Evolutionary conservation across 2,329 filamentous ascomycete genomes (phyloP).

Genomic region (Fusarium metavorans): DNA sequence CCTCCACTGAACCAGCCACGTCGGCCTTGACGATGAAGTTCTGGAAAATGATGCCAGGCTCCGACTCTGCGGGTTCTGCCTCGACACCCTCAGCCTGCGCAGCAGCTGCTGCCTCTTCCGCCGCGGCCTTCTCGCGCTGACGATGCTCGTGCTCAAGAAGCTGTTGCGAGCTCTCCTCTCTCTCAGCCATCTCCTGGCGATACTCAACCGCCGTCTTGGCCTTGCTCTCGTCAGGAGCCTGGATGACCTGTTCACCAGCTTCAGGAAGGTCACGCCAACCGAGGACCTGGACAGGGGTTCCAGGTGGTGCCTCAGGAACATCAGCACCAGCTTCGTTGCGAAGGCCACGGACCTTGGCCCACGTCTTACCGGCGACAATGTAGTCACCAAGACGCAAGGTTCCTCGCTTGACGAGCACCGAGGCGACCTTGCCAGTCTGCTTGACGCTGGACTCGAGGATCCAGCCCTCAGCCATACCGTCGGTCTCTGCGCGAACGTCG

Average conservation of each 20-base stretch:
- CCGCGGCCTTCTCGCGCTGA: constrained; percentile 66
- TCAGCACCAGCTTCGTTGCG: constrained; percentile 85
- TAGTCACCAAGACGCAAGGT: constrained; percentile 84
- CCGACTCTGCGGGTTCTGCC: constrained; percentile 53
- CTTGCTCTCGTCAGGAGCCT: constrained; percentile 81
- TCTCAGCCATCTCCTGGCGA: constrained; percentile 77
- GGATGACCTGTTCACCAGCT: constrained; percentile 88
- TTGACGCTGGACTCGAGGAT: constrained; percentile 93
- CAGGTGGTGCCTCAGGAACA: constrained; percentile 81
- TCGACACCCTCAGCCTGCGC: constrained; percentile 52
- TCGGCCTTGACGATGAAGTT: constrained; percentile 93
- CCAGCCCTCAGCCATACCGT: constrained; percentile 90
- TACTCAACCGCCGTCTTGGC: constrained; percentile 84
- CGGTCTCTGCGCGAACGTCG: constrained; percentile 84
- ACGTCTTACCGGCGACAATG: constrained; percentile 89
- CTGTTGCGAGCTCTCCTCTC: constrained; percentile 80
- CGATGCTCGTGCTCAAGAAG: constrained; percentile 79
- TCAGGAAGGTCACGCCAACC: constrained; percentile 89
- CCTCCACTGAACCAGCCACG: constrained; percentile 93
- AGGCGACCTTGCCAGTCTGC: constrained; percentile 84
- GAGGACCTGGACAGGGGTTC: constrained; percentile 90
- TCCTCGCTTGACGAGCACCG: constrained; percentile 87
- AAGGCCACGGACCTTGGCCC: constrained; percentile 86
- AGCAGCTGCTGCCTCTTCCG: constrained; percentile 50
- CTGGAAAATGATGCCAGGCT: constrained; percentile 65